Percentiles rank a stretch among this genome's conserved stretches.
phyloP scores from a whole-genome alignment of 495 filamentous ascomycete genomes.

The Aeminium ludgeri region DNA sequence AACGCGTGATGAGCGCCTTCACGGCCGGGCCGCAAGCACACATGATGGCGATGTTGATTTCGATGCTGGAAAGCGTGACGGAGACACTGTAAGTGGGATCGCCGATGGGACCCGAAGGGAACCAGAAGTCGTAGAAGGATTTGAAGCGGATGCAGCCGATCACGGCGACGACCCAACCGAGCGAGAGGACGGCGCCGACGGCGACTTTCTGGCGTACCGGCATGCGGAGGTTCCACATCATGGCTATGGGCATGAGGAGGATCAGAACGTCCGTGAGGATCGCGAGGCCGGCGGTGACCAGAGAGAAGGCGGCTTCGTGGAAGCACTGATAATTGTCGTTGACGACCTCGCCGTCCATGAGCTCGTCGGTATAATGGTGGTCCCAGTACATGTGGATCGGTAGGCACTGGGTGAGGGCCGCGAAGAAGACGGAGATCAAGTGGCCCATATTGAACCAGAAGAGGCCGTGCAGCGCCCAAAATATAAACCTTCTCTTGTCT shows the following conservation, averaged over 20 bases:
- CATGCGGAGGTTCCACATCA: constrained; percentile 34
- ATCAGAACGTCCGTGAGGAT: constrained; percentile 33
- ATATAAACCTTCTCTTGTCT: constrained; percentile 23
- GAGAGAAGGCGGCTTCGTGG: constrained; percentile 27
- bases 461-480: constrained; percentile 27
- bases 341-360: constrained; percentile 18
- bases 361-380: not conserved
- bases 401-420: constrained; percentile 39
- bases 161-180: constrained; percentile 17
- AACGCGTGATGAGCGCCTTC: constrained; percentile 12
- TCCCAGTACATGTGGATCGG: constrained; percentile 27
- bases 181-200: constrained; percentile 29
- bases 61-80: constrained; percentile 15
- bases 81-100: constrained; percentile 13
- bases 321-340: constrained; percentile 28
- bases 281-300: constrained; percentile 29
- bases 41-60: constrained; percentile 16
- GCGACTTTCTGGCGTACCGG: constrained; percentile 29
- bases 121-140: constrained; percentile 15
- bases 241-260: constrained; percentile 31
- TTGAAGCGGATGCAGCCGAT: constrained; percentile 19
- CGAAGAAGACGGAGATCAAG: constrained; percentile 38
- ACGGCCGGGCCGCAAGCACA: constrained; percentile 17
- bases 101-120: not conserved
- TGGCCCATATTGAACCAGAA: constrained; percentile 34